Conservation (phyloP, 495 filamentous ascomycete species). For the Aspergillus conjunctus region DNA sequence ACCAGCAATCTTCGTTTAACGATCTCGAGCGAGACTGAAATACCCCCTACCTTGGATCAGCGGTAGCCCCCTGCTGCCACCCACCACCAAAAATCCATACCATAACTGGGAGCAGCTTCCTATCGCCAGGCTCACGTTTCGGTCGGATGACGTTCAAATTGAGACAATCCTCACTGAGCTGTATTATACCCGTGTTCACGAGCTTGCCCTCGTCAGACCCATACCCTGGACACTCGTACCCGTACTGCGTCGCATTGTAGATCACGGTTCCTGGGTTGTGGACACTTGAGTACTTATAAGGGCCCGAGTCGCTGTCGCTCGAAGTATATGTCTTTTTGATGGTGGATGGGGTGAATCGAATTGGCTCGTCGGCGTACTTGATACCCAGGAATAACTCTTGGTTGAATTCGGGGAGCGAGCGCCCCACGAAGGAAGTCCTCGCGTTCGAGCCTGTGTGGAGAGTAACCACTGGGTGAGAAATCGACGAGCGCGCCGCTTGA, state of each 20-base stretch:
- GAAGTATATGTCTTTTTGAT: conserved; percentile 31
- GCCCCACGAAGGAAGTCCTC: conserved; percentile 32
- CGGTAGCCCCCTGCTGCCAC: conserved; percentile 44
- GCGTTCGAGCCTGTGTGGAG: conserved; percentile 14
- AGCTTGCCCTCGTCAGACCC: conserved; percentile 35
- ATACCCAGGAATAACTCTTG: conserved; percentile 41
- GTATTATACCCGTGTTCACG: conserved; percentile 28
- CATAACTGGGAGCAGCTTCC: conserved; percentile 60
- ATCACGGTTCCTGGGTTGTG: conserved; percentile 9
- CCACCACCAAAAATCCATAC: conserved; percentile 71
- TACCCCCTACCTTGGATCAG: conserved; percentile 37
- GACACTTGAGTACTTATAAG: conserved; percentile 11
- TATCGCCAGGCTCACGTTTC: conserved; percentile 39
- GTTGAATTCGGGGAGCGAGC: conserved; percentile 33
- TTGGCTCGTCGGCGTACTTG: conserved; percentile 38
- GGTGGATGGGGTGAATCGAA: conserved; percentile 33
- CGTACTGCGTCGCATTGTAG: conserved; percentile 42
- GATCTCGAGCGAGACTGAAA: neutral
- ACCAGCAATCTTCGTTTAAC: too few species aligned
- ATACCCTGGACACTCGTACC: conserved; percentile 42
- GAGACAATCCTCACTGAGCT: conserved; percentile 61
- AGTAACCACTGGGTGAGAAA: conserved; percentile 11
- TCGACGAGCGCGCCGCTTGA: neutral
- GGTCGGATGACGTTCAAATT: conserved; percentile 67
- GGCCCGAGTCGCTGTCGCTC: conserved; percentile 29